Percentiles rank a stretch among this genome's conserved stretches.
phyloP scores from a whole-genome alignment of 2,329 filamentous ascomycete genomes.

The Pezizomycotina sp. region DNA sequence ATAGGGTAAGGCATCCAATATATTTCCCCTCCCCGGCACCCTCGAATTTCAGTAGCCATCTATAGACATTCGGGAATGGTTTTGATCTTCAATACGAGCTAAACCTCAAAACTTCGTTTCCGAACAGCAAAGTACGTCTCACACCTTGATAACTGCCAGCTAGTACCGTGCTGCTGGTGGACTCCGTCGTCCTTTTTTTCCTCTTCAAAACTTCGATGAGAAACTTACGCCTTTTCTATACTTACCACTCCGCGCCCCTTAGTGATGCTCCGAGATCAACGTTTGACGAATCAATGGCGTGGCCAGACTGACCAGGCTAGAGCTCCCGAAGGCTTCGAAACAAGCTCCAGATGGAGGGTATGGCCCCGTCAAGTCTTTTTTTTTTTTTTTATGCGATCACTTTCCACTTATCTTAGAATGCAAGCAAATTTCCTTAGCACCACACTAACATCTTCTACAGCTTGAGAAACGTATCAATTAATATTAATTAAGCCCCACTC shows the following conservation, averaged over 20 bases:
- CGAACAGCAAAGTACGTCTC: no score
- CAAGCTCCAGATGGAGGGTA: constrained; percentile 50
- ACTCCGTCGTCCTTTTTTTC: no score
- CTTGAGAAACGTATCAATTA: constrained; percentile 40
- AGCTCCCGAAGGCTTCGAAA: constrained; percentile 44
- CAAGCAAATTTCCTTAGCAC: not conserved
- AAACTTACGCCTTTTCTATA: not conserved
- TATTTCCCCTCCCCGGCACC: not conserved
- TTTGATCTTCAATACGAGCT: constrained; percentile 20
- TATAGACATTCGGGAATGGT: no score
- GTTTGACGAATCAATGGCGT: constrained; percentile 43
- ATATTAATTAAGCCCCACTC: no score
- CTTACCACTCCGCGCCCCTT: constrained; percentile 1
- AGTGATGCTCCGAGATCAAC: constrained; percentile 51
- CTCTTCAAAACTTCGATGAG: no score
- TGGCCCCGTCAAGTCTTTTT: constrained; percentile 25
- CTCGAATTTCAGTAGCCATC: no score
- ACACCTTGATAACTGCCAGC: no score
- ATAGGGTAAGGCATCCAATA: constrained; percentile 35
- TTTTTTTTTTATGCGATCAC: constrained; percentile 1
- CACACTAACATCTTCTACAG: constrained; percentile 28
- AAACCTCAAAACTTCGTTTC: constrained; percentile 1
- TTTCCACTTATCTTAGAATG: not conserved
- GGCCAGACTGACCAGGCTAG: constrained; percentile 41
- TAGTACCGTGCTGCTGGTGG: no score